phyloP scores from a whole-genome alignment of 2,329 filamentous ascomycete species.

The Tolypocladium guangdongense region DNA sequence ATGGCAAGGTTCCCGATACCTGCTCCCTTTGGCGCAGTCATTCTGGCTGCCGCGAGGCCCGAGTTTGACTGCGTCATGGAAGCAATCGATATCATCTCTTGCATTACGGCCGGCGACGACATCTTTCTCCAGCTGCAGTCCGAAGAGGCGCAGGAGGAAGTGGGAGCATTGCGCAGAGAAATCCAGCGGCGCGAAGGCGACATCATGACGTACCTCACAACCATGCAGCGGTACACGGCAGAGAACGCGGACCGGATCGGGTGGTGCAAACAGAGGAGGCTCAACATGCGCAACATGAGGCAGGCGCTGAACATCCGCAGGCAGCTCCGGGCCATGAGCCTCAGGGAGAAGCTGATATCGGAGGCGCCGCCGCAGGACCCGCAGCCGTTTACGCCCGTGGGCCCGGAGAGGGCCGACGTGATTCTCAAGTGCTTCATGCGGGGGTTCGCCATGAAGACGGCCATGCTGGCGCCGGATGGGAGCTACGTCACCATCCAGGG shows the following conservation, averaged over 20 bases:
- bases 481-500: slow-evolving; percentile 50
- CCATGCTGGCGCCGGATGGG: slow-evolving; percentile 46
- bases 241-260: slow-evolving; percentile 42
- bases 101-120: slow-evolving; percentile 51
- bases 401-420: slow-evolving; percentile 41
- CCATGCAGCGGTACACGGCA: slow-evolving; percentile 49
- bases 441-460: slow-evolving; percentile 51
- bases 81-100: slow-evolving; percentile 71
- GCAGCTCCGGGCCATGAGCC: slow-evolving; percentile 47
- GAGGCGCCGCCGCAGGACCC: slow-evolving; percentile 38
- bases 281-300: slow-evolving; percentile 50
- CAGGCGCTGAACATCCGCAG: slow-evolving; percentile 51
- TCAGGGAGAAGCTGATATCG: slow-evolving; percentile 37
- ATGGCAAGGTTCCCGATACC: slow-evolving; percentile 79
- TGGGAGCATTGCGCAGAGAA: slow-evolving; percentile 43
- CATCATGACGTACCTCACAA: slow-evolving; percentile 52
- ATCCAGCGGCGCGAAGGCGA: slow-evolving; percentile 52
- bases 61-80: slow-evolving; percentile 66
- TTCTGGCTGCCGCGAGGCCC: slow-evolving; percentile 65
- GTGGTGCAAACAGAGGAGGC: slow-evolving; percentile 47
- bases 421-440: slow-evolving; percentile 51
- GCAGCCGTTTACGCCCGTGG: slow-evolving; percentile 42
- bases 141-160: slow-evolving; percentile 43
- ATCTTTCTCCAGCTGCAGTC: slow-evolving; percentile 50
- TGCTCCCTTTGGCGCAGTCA: slow-evolving; percentile 67